A percentile compares a stretch with the other conserved stretches of the same genome.
These are phyloP conservation scores for Serendipita sp. DNA, from an alignment of 1,284 basidiomycete genomes.

Conservation along the genomic window DNA sequence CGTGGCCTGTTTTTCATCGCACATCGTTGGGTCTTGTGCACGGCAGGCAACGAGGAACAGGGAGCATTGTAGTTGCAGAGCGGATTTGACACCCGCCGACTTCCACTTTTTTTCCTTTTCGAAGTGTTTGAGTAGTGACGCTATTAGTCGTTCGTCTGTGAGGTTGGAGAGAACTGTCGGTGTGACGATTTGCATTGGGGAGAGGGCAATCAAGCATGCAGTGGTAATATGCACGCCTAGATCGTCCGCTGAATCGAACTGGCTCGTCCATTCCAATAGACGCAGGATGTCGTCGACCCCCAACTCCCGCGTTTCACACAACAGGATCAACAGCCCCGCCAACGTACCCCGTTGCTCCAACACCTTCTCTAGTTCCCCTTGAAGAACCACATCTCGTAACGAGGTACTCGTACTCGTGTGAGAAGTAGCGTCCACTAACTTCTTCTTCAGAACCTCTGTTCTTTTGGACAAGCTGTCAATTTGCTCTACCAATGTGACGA, in stretches of 20 bases:
- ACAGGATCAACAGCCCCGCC: constrained; percentile 42
- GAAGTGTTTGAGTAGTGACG: constrained; percentile 16
- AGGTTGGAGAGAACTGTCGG: constrained; percentile 11
- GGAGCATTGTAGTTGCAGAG: constrained; percentile 74
- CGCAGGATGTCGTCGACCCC: constrained; percentile 41
- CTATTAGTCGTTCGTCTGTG: constrained; percentile 15
- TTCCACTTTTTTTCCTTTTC: constrained; percentile 36
- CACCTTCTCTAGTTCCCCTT: constrained; percentile 52
- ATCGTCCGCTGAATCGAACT: constrained; percentile 40
- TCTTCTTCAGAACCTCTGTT: not conserved
- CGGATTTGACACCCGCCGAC: constrained; percentile 61
- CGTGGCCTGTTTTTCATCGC: constrained; percentile 51
- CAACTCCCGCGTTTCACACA: constrained; percentile 51
- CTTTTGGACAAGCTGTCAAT: not conserved
- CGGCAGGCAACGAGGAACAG: constrained; percentile 57
- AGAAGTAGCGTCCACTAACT: not conserved
- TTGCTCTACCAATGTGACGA: not conserved
- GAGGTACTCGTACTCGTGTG: constrained; percentile 21
- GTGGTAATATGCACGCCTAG: constrained; percentile 62
- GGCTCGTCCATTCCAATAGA: constrained; percentile 51
- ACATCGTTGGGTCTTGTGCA: constrained; percentile 51
- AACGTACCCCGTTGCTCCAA: constrained; percentile 57
- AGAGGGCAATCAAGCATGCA: constrained; percentile 50
- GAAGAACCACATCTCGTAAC: constrained; percentile 50
- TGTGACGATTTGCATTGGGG: constrained; percentile 26